Evolutionary conservation across 78 protist species (phyloP).

Genomic region (Anaeramoeba flamelloides): DNA sequence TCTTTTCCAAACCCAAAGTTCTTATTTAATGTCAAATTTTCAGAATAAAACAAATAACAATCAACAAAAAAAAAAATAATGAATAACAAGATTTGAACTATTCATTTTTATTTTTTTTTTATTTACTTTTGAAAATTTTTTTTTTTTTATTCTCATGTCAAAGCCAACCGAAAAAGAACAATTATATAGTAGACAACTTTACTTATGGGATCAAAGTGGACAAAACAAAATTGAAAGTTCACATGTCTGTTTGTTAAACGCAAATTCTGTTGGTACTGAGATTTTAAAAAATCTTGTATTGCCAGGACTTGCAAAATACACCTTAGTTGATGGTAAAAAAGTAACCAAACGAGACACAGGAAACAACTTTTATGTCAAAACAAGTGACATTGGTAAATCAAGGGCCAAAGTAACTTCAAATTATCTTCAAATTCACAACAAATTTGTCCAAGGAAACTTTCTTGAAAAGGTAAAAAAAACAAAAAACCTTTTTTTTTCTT

Average conservation of each 20-base stretch:
- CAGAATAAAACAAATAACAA: too few species aligned
- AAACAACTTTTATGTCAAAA: neutral
- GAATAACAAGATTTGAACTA: too few species aligned
- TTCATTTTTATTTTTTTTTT: neutral
- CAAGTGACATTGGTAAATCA: neutral
- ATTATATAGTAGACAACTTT: neutral
- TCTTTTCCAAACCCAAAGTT: too few species aligned
- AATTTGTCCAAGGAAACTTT: neutral
- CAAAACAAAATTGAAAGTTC: neutral
- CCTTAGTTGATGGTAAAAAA: neutral
- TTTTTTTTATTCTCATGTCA: neutral
- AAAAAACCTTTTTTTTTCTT: too few species aligned
- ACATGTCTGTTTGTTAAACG: neutral
- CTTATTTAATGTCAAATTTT: too few species aligned
- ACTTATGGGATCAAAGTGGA: neutral
- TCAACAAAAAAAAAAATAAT: too few species aligned
- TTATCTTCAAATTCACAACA: neutral
- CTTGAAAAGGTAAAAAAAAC: neutral
- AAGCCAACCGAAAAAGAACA: neutral
- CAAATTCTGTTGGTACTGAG: neutral
- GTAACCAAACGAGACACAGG: neutral
- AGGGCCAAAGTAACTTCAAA: neutral
- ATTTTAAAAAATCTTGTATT: neutral
- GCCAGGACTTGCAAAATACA: neutral
- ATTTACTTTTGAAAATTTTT: neutral